Conservation (phyloP, 2,329 filamentous ascomycete species). For the Hortaea sp. region DNA sequence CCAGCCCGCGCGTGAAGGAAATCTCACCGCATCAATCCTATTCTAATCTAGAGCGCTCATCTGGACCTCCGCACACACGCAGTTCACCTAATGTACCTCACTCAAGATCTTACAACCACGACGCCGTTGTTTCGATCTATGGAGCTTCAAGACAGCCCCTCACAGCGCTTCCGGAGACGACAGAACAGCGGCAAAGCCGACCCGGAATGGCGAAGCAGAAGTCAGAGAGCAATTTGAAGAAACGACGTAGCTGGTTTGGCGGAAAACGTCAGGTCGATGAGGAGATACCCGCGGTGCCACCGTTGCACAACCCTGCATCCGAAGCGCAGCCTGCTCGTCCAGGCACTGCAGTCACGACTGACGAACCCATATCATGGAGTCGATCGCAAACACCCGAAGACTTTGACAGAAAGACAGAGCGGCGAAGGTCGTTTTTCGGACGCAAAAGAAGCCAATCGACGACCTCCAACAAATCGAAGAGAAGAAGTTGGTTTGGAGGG, state of each 20-base stretch:
- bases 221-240: slow-evolving; percentile 4
- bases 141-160: not conserved
- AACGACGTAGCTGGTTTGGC: slow-evolving; percentile 19
- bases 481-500: not conserved
- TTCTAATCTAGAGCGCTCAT: not conserved
- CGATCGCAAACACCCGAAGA: not conserved
- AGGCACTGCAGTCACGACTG: slow-evolving; percentile 5
- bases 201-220: not conserved
- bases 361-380: slow-evolving; percentile 3
- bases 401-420: slow-evolving; percentile 3
- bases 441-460: slow-evolving; percentile 2
- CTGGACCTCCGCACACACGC: not conserved
- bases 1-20: slow-evolving; percentile 3
- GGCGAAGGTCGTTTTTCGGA: slow-evolving; percentile 2
- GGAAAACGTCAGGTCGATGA: slow-evolving; percentile 10
- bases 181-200: not conserved
- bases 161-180: not conserved
- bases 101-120: too few species aligned
- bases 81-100: not conserved
- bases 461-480: not conserved
- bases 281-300: slow-evolving; percentile 13
- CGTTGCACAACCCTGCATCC: slow-evolving; percentile 1
- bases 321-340: not conserved
- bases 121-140: not conserved
- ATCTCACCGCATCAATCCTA: slow-evolving; percentile 3